Conservation (phyloP, 495 filamentous ascomycete species). For the Penicillium paradoxum region DNA sequence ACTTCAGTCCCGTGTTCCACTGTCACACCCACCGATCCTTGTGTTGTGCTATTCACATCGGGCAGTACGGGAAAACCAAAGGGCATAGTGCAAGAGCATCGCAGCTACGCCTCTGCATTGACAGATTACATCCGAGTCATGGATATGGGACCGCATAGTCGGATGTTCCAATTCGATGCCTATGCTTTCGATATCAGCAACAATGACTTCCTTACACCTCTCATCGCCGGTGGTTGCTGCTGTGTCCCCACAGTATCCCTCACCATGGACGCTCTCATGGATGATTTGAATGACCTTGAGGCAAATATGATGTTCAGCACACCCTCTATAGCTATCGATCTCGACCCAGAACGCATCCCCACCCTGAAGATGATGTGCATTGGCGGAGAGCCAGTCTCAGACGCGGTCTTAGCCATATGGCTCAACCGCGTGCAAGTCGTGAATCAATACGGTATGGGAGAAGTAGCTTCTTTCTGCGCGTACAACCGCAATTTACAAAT, state of each 20-base stretch:
- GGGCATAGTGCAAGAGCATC: conserved; percentile 47
- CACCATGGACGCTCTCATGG: conserved; percentile 26
- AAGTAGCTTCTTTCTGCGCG: conserved; percentile 30
- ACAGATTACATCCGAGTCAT: conserved; percentile 17
- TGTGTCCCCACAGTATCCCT: conserved; percentile 40
- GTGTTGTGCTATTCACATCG: conserved; percentile 38
- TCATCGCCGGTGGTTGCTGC: conserved; percentile 42
- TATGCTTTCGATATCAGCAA: conserved; percentile 45
- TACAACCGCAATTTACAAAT: conserved; percentile 15
- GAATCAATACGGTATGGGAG: conserved; percentile 56
- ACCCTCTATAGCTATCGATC: conserved; percentile 34
- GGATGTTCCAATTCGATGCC: conserved; percentile 43
- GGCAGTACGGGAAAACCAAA: conserved; percentile 45
- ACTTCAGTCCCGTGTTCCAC: background rate
- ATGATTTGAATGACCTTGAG: conserved; percentile 29
- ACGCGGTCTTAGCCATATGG: conserved; percentile 44
- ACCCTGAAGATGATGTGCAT: conserved; percentile 32
- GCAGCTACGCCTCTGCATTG: conserved; percentile 27
- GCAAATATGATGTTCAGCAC: conserved; percentile 41
- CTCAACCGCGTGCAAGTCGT: conserved; percentile 35
- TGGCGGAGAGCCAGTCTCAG: conserved; percentile 44
- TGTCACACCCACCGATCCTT: conserved; percentile 17
- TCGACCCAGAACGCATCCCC: conserved; percentile 34
- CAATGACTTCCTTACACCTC: conserved; percentile 37
- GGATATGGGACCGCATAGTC: conserved; percentile 14